Evolutionary conservation across 2,329 filamentous ascomycete genomes (phyloP).

Genomic region (Penicillium polonicum): DNA sequence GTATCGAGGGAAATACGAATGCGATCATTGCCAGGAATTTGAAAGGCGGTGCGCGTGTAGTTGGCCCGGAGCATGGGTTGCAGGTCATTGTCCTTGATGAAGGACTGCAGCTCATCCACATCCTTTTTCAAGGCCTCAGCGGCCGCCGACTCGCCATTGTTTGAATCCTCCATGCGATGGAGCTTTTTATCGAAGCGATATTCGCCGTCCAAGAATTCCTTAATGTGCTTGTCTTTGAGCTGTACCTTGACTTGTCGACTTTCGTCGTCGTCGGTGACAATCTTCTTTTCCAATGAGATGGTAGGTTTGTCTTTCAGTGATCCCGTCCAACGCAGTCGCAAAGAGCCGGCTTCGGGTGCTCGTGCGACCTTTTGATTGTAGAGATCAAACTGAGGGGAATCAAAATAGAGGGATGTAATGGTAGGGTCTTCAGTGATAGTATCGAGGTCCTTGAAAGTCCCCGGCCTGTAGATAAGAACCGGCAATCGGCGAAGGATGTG

Average conservation of each 20-base stretch:
- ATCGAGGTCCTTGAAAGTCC: slow-evolving; percentile 76
- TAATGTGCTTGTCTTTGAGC: slow-evolving; percentile 93
- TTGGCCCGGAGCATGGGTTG: slow-evolving; percentile 87
- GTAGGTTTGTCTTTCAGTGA: slow-evolving; percentile 75
- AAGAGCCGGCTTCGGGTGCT: slow-evolving; percentile 71
- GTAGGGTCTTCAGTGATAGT: slow-evolving; percentile 76
- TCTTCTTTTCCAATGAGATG: slow-evolving; percentile 87
- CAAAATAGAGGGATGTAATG: slow-evolving; percentile 94
- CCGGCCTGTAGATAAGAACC: slow-evolving; percentile 87
- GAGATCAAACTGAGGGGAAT: slow-evolving; percentile 79
- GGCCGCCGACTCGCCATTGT: slow-evolving; percentile 65
- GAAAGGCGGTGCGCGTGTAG: slow-evolving; percentile 92
- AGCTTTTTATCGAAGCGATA: slow-evolving; percentile 92
- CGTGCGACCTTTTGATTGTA: slow-evolving; percentile 83
- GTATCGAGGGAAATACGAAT: slow-evolving; percentile 93
- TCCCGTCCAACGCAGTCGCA: slow-evolving; percentile 90
- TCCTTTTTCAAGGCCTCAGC: slow-evolving; percentile 69
- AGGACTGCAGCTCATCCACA: slow-evolving; percentile 73
- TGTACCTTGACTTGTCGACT: slow-evolving; percentile 77
- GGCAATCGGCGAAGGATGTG: slow-evolving; percentile 87
- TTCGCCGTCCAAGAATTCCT: slow-evolving; percentile 78
- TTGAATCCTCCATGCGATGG: slow-evolving; percentile 76
- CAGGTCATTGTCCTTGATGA: slow-evolving; percentile 73
- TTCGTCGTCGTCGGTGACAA: slow-evolving; percentile 69
- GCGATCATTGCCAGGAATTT: slow-evolving; percentile 87